Evolutionary conservation across 2,329 filamentous ascomycete species (phyloP), one percentile per base, ranked within the genome.

Genomic region (Dactylellina haptotyla): DNA sequence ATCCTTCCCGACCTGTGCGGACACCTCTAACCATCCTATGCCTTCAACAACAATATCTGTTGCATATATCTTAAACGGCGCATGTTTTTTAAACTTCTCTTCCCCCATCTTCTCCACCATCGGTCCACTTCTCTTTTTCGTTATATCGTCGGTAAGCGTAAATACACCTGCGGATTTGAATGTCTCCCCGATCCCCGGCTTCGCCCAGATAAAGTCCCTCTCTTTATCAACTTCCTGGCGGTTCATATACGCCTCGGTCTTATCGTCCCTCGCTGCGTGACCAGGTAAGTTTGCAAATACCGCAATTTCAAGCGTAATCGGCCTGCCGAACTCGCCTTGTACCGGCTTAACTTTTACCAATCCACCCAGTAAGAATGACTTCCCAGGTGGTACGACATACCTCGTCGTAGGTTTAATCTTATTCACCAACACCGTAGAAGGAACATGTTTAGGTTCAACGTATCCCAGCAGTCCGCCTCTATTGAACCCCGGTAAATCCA

Each of bases 11-110:
- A 96, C 87, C 81, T 99, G 94, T 2, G 89, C 89, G 0, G 88
- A 89, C 41, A 99, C 81, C 81, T 99, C 95, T 1, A 99, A 86
- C 91, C 96, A 99, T 5, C 95, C 95, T 25, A 93, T 89, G 1
- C 95, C 93, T 80, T 98, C 94, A 54, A 99, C 88, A 12, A 99
- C 83, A 23, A 99, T 88, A 79, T 99, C 96, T 0, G 89, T 86
- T 6, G 90, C 88, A 72, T 95, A 85, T 1, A 98, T 88, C 12
- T 87, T 86, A 81, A 93, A 99, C 0, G 93, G 92, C 3, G 98
- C 83, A 14, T 84, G 83, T 1, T 91, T 88, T 0, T 90, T 85
- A 64, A 86, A 87, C 48, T 89, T 83, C 39, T 85, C 88, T 46
- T 85, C 85, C 1, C 87, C 90, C 54, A 86, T 84, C 67, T 84